phyloP scores from a whole-genome alignment of 768 basidiomycete genomes.

The Gymnopilus dilepis region DNA sequence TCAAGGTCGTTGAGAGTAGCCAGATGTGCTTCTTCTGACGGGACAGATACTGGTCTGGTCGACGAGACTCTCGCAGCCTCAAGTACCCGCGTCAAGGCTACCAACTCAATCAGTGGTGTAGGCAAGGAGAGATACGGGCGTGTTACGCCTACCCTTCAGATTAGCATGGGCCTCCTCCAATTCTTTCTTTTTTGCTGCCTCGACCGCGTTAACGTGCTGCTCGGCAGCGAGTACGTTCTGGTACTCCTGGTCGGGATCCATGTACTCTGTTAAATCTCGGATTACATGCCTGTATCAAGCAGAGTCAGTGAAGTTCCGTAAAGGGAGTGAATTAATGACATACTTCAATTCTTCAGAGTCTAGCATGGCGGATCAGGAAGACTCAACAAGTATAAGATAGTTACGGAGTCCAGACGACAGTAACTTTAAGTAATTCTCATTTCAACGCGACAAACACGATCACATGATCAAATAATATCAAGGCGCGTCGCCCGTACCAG shows the following conservation, averaged over 20 bases:
- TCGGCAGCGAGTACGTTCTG: conserved; percentile 76
- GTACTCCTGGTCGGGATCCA: conserved; percentile 82
- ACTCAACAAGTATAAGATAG: background rate
- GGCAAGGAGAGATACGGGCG: no score
- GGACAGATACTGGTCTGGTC: conserved; percentile 70
- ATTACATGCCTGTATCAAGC: conserved; percentile 64
- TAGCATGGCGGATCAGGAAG: no score
- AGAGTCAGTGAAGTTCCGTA: background rate
- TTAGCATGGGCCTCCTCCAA: conserved; percentile 69
- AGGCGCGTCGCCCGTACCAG: no score
- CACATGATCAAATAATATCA: no score
- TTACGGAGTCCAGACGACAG: no score
- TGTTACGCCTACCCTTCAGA: conserved; percentile 68
- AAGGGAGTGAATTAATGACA: no score
- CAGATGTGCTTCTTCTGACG: conserved; percentile 66
- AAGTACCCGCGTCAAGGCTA: conserved; percentile 67
- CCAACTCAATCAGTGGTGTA: background rate
- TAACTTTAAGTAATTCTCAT: background rate
- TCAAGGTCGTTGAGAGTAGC: conserved; percentile 70
- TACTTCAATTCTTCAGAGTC: no score
- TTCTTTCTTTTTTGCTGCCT: conserved; percentile 65
- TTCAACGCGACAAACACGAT: conserved; percentile 8
- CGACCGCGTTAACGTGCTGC: conserved; percentile 65
- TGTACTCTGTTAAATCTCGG: conserved; percentile 70
- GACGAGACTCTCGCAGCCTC: conserved; percentile 77